Evolutionary conservation across 306 rosid species (phyloP).

Genomic region (Sesbania bispinosa): DNA sequence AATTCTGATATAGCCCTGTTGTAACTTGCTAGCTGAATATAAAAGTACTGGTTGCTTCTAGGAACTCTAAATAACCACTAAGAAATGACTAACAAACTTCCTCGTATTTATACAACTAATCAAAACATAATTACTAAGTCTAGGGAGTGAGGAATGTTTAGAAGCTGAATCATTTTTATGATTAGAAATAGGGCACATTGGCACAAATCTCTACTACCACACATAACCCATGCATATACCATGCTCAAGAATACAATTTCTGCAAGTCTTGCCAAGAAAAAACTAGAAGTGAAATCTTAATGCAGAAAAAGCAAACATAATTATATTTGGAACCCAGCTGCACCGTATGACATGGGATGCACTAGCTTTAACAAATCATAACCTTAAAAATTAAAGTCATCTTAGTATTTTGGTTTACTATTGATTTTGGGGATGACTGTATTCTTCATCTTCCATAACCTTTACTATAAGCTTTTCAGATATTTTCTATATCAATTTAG

Average conservation of each 20-base stretch:
- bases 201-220: neutral
- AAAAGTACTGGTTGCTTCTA: constrained; percentile 3
- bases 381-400: neutral
- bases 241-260: neutral
- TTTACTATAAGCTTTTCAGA: neutral
- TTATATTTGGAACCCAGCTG: neutral
- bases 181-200: constrained; percentile 4
- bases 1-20: neutral
- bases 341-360: neutral
- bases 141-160: neutral
- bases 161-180: constrained; percentile 19
- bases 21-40: constrained; percentile 4
- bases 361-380: neutral
- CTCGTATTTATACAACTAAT: neutral
- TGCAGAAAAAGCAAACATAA: neutral
- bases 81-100: constrained; percentile 9
- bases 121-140: constrained; percentile 7
- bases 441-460: neutral
- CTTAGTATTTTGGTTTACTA: constrained; percentile 4
- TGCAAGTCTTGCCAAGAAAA: neutral
- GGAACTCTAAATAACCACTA: neutral
- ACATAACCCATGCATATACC: neutral
- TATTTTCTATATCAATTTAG: neutral
- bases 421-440: neutral
- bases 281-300: constrained; percentile 16